Base-by-base conservation (phyloP, 2,329 filamentous ascomycete species). In the Calycina herbarum region DNA sequence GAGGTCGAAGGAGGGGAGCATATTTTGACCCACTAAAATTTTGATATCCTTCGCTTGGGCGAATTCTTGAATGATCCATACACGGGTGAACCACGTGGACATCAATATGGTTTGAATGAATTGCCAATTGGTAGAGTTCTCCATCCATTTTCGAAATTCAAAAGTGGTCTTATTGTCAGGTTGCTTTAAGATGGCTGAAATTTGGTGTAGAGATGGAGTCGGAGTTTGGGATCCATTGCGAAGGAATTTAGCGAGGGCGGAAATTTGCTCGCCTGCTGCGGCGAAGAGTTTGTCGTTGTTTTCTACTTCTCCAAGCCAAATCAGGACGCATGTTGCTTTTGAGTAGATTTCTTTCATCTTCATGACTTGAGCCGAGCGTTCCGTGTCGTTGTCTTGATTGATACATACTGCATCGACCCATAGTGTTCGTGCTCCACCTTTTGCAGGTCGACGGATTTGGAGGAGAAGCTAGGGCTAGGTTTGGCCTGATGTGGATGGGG, bases 321-420 rank as follows among this genome's bases (percentile, higher is more conserved):
- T 62, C 1, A 62, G 27, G 2, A 62, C 60, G n/a, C 48, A n/a
- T 17, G 20, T 7, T 20, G 60, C 45, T 24, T 38, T 27, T 7
- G 60, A 57, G 31, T 57, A 62, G 7, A 62, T 62, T 10, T 57
- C 29, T 15, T 57, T 38, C 63, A 64, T 64, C 15, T 54, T 42
- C 20, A 31, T 48, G n/a, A 48, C 24, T 56, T 57, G 56, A 11
- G 58, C 10, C 17, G 45, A 27, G 3, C 61, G 51, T 29, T 68
- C 61, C 5, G 31, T 27, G 1, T 62, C 5, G 35, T 57, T 59
- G 15, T 35, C 35, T 58, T 67, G 65, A 51, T 63, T 61, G 20
- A 66, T 63, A 20, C 64, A 66, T 17, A 63, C 63, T 24, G 64
- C 64, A 56, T 66, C 62, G 11, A 66, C 42, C 65, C 62, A 66